A percentile compares a stretch with the other conserved stretches of the same genome.
These are phyloP conservation scores for Colletotrichum sp. DNA, from an alignment of 2,329 filamentous ascomycete species.

Conservation along the genomic window DNA sequence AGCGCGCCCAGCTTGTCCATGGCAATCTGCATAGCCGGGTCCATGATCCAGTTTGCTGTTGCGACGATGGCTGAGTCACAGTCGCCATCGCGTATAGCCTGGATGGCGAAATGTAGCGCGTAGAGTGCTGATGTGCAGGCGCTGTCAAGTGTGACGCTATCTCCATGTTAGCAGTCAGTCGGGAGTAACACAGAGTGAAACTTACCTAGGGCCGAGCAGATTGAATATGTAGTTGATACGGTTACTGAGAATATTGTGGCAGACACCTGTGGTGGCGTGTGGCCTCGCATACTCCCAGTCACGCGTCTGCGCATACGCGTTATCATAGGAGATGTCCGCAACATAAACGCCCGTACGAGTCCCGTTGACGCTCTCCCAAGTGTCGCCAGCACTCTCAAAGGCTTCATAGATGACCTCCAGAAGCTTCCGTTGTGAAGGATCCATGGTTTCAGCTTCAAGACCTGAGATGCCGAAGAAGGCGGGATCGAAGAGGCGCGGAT, in stretches of 20 bases:
- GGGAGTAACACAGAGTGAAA: fast-evolving
- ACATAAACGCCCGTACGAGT: neutral
- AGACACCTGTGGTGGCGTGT: neutral
- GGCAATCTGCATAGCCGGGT: neutral
- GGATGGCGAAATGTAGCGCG: neutral
- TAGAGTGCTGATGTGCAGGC: neutral
- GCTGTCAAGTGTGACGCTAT: neutral
- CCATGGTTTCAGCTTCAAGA: neutral
- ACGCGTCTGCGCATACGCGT: neutral
- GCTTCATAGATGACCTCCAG: neutral
- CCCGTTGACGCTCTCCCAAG: neutral
- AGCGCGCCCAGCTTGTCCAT: neutral
- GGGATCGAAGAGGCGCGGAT: neutral
- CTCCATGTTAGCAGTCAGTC: neutral
- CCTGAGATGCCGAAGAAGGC: neutral
- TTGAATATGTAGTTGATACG: neutral
- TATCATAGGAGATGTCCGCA: neutral
- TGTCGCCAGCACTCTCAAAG: neutral
- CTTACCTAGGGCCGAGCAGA: neutral
- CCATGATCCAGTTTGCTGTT: neutral
- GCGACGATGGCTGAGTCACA: neutral
- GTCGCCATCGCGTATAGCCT: neutral
- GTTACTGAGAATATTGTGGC: neutral
- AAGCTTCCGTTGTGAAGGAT: neutral
- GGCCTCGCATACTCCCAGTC: neutral